phyloP scores from a whole-genome alignment of 78 protist species.

The Emiliania huxleyi region DNA sequence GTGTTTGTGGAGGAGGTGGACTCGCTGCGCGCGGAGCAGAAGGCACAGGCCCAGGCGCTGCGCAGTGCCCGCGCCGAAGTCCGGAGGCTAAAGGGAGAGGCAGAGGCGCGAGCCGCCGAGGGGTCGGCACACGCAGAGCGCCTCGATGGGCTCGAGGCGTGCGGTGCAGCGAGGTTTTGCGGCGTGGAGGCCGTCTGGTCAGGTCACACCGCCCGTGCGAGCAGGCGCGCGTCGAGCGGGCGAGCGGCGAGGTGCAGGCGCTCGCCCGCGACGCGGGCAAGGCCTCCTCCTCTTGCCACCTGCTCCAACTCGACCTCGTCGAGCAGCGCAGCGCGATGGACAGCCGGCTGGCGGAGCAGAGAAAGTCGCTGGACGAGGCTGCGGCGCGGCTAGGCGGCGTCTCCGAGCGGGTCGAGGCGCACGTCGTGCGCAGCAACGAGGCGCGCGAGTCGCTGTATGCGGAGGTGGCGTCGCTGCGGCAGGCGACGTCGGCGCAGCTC shows the following conservation, averaged over 20 bases:
- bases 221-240: not conserved
- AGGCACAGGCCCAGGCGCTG: not conserved
- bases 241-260: not conserved
- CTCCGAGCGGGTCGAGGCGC: too few species aligned
- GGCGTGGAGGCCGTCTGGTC: not conserved
- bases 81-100: not conserved
- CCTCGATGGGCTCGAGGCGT: not conserved
- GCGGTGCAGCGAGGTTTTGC: not conserved
- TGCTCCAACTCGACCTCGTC: not conserved
- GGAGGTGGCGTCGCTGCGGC: too few species aligned
- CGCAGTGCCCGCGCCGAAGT: not conserved
- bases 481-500: too few species aligned
- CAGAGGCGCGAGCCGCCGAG: not conserved
- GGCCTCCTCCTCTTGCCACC: not conserved
- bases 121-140: not conserved
- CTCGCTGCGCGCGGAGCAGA: not conserved
- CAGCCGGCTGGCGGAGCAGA: too few species aligned
- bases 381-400: too few species aligned
- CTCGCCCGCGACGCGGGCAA: not conserved
- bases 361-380: too few species aligned
- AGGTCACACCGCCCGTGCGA: too few species aligned
- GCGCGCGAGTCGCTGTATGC: too few species aligned
- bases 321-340: too few species aligned
- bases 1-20: conserved; percentile 13
- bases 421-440: too few species aligned